A percentile compares a stretch with the other conserved stretches of the same genome.
Evolutionary conservation across 2,329 filamentous ascomycete genomes (phyloP).

Genomic region (Diaporthe australafricana): DNA sequence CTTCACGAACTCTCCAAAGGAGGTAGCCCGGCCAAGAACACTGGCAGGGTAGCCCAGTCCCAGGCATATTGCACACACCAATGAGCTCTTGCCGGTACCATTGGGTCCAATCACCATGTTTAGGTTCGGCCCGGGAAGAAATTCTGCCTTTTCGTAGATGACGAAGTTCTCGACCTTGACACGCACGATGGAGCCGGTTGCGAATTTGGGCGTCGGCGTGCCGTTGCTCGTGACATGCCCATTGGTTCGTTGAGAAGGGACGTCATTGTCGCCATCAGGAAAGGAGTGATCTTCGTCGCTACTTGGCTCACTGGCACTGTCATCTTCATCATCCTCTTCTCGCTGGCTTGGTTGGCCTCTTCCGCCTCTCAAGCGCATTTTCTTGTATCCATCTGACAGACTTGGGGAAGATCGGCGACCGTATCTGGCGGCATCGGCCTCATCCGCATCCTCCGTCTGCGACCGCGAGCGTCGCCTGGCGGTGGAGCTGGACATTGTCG

Average conservation of each 20-base stretch:
- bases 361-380: constrained; percentile 46
- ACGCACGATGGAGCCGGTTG: constrained; percentile 88
- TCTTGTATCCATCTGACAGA: constrained; percentile 49
- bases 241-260: constrained; percentile 35
- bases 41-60: constrained; percentile 87
- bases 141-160: constrained; percentile 93
- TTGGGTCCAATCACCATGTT: constrained; percentile 99
- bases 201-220: constrained; percentile 52
- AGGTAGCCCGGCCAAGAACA: constrained; percentile 86
- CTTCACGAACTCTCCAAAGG: constrained; percentile 92
- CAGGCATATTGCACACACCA: constrained; percentile 96
- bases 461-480: constrained; percentile 58
- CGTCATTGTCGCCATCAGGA: constrained; percentile 34
- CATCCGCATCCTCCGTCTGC: constrained; percentile 53
- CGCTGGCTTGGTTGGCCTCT: constrained; percentile 38
- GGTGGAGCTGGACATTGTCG: constrained; percentile 44
- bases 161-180: constrained; percentile 92
- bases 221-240: constrained; percentile 33
- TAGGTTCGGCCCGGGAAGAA: constrained; percentile 88
- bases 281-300: constrained; percentile 41
- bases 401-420: constrained; percentile 42
- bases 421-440: constrained; percentile 43
- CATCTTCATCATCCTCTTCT: constrained; percentile 39
- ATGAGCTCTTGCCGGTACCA: constrained; percentile 95
- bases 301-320: constrained; percentile 34